phyloP scores from a whole-genome alignment of 2,329 filamentous ascomycete genomes.

The Trichoderma gracile region DNA sequence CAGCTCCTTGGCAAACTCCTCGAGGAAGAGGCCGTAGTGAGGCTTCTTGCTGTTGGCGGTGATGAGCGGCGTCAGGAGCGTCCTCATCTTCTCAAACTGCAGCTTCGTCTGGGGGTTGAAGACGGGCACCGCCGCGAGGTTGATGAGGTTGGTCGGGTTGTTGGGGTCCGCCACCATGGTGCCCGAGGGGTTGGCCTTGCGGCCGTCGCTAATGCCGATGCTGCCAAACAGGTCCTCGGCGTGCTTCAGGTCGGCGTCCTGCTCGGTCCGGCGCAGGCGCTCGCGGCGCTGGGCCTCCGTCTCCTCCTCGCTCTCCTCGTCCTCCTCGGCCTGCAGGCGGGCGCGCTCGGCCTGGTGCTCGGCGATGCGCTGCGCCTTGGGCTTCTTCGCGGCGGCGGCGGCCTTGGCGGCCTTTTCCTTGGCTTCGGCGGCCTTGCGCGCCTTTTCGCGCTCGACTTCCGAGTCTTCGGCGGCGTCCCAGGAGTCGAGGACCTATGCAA shows the following conservation, averaged over 20 bases:
- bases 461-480: conserved; percentile 98
- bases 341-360: conserved; percentile 69
- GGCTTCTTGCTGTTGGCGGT: conserved; percentile 77
- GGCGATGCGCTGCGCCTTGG: conserved; percentile 80
- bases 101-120: conserved; percentile 88
- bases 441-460: conserved; percentile 94
- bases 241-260: conserved; percentile 85
- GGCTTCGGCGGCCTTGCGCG: conserved; percentile 77
- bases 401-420: conserved; percentile 89
- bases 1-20: conserved; percentile 86
- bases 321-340: conserved; percentile 51
- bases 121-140: conserved; percentile 75
- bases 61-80: conserved; percentile 77
- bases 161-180: conserved; percentile 68
- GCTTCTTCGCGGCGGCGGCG: conserved; percentile 87
- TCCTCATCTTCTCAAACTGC: conserved; percentile 79
- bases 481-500: conserved; percentile 84
- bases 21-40: conserved; percentile 85
- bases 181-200: conserved; percentile 66
- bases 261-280: conserved; percentile 75
- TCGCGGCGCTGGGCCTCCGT: conserved; percentile 71
- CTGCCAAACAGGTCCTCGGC: conserved; percentile 88
- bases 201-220: conserved; percentile 65
- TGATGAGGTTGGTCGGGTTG: conserved; percentile 76
- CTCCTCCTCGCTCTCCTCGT: conserved; percentile 68